Evolutionary conservation across 768 basidiomycete species (phyloP), one percentile per base, ranked within the genome.

Genomic region (Russula sp.): DNA sequence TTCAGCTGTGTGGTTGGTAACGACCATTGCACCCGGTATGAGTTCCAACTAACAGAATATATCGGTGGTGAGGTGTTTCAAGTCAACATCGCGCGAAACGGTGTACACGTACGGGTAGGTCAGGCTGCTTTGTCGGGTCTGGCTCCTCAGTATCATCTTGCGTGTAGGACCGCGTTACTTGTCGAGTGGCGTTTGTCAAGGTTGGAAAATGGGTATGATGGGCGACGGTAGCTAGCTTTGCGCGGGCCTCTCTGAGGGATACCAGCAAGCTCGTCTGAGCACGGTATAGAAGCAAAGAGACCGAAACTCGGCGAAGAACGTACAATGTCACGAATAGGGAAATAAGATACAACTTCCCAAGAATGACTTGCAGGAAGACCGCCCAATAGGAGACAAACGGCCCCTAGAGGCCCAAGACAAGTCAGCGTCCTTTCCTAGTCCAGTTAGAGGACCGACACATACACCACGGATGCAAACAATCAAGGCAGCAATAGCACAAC

Each of bases 261-360:
- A 16, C 3, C 6, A 35, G 35, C n/a, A 6, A 14, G 6, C 18
- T 44, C 6, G 10, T 34, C 18, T 20, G 2, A 37, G 18, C 42
- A 27, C n/a, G 18, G 48, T 2, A 47, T 6, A n/a, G 7, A 16
- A 11, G 2, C 2, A 40, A 47, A 8, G 4, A 2, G 4, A 34
- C 13, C n/a, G 13, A 32, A 44, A 27, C 10, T 40, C 4, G 35
- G 10, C 3, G 11, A n/a, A 51, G 22, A 48, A 64, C 71, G 42
- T 53, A 72, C 72, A 73, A 50, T 7, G 70, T 71, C 20, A 68
- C 69, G 14, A 73, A 71, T 0, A 73, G 63, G 1, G 72, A 73
- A 22, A 73, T 71, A 0, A 71, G 70, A 59, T 73, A 73, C 40
- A 73, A 61, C 57, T 73, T 73, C 4, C 72, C 72, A 2, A 73